A percentile compares a stretch with the other conserved stretches of the same genome.
Conservation (phyloP, 441 rosid species). For the Erodium texanum region DNA sequence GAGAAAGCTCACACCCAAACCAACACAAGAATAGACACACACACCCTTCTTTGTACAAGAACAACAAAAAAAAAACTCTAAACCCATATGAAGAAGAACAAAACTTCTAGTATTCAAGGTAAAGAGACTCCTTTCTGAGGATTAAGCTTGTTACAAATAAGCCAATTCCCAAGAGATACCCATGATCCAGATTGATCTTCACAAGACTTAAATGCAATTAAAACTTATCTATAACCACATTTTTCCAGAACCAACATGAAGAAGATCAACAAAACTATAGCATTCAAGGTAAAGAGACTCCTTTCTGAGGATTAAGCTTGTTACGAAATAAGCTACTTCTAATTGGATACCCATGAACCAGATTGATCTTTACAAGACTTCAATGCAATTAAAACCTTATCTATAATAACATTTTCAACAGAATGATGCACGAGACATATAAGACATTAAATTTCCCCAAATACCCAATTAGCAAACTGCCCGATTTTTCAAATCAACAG, state of each 20-base stretch:
- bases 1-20: not conserved
- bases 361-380: too few species aligned
- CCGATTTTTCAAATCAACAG: not conserved
- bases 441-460: not conserved
- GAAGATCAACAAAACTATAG: too few species aligned
- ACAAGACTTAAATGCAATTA: not conserved
- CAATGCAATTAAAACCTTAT: too few species aligned
- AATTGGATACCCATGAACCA: too few species aligned
- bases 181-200: not conserved
- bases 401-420: not conserved
- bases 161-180: not conserved
- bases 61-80: not conserved
- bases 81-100: not conserved
- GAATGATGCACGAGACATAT: not conserved
- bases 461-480: not conserved
- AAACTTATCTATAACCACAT: not conserved
- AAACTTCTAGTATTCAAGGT: not conserved
- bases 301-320: too few species aligned
- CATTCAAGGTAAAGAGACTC: too few species aligned
- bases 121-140: not conserved
- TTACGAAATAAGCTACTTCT: too few species aligned
- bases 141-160: not conserved
- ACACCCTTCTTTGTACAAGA: not conserved
- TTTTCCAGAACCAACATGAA: not conserved
- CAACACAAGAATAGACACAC: not conserved